A percentile compares a stretch with the other conserved stretches of the same genome.
These are phyloP conservation scores for Boletellus deceptivus DNA, from an alignment of 1,284 basidiomycete genomes.

Conservation along the genomic window DNA sequence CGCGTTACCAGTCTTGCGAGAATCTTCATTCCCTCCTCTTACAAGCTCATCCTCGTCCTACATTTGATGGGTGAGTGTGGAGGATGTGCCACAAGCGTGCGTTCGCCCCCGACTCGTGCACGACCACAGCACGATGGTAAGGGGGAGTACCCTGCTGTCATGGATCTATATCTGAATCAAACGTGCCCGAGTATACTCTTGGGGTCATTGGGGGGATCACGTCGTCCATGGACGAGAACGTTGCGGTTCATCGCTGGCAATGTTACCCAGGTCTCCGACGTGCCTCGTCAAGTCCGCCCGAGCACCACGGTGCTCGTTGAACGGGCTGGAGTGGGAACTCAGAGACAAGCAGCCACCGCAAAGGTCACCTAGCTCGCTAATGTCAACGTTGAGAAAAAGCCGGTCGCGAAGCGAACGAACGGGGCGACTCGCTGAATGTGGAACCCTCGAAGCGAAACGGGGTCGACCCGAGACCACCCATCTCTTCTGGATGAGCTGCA, in stretches of 20 bases:
- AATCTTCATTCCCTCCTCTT: conserved; percentile 62
- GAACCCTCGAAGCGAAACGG: conserved; percentile 65
- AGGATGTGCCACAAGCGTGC: conserved; percentile 1
- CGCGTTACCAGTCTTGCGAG: conserved; percentile 72
- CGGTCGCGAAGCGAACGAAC: neutral
- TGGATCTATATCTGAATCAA: conserved; percentile 11
- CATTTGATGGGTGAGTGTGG: conserved; percentile 6
- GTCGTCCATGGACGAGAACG: conserved; percentile 58
- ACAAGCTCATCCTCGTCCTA: conserved; percentile 77
- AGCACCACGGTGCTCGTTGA: conserved; percentile 62
- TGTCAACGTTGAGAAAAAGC: neutral
- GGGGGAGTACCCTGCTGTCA: conserved; percentile 4
- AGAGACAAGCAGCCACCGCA: conserved; percentile 68
- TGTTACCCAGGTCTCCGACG: conserved; percentile 78
- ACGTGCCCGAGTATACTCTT: conserved; percentile 68
- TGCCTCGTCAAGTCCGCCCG: conserved; percentile 60
- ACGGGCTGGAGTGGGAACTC: conserved; percentile 78
- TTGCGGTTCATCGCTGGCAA: conserved; percentile 59
- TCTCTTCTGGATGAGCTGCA: conserved; percentile 51
- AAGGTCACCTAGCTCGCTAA: conserved; percentile 66
- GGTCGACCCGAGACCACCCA: conserved; percentile 62
- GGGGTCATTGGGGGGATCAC: conserved; percentile 64
- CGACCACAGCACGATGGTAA: conserved; percentile 53
- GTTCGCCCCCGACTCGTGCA: conserved; percentile 53
- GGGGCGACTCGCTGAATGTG: conserved; percentile 66